Evolutionary conservation across 768 basidiomycete species (phyloP), one percentile per base, ranked within the genome.

Genomic region (Lentinus brumalis): DNA sequence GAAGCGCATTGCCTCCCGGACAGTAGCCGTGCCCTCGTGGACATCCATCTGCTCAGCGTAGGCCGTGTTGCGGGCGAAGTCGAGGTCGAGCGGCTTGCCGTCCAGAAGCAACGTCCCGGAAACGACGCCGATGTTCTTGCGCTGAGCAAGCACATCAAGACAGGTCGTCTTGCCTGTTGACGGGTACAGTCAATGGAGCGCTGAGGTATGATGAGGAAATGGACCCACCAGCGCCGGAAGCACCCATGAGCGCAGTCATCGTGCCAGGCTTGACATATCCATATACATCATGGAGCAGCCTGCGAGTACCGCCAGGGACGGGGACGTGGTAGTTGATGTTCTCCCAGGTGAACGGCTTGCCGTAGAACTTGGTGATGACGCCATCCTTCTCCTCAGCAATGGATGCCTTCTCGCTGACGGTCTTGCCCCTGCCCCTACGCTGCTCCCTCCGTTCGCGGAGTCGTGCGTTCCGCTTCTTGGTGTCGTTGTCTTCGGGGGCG

Each of bases 231-330:
- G 90, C 90, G 54, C 91, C 91, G 60, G 86, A 88, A 14, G 88
- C 88, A 61, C 93, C 93, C 92, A 96, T 93, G 10, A 96, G 79
- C 1, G 92, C 94, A 0, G 93, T 94, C 62, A 94, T 73, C n/a
- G 87, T 92, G 3, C 92, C 94, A 10, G 94, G 94, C 66, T 88
- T 88, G 45, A 92, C 89, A 68, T 86, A 94, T 0, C 92, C 92
- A 62, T 79, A 82, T 16, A 94, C 84, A 64, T 92, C 86, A 66
- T 92, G 84, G 40, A 94, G 81, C 10, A 94, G 77, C 45, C 84
- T 80, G 8, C 76, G 79, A 14, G 77, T 79, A 8, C 88, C 89
- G 29, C 81, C 81, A 0, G 84, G 78, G 0, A 87, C 82, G 1
- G 89, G 91, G 0, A 94, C 88, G 66, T 83, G 79, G 67, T 95